Base-by-base conservation (phyloP, 176 grass and related monocot genomes). In the Triticum turgidum region DNA sequence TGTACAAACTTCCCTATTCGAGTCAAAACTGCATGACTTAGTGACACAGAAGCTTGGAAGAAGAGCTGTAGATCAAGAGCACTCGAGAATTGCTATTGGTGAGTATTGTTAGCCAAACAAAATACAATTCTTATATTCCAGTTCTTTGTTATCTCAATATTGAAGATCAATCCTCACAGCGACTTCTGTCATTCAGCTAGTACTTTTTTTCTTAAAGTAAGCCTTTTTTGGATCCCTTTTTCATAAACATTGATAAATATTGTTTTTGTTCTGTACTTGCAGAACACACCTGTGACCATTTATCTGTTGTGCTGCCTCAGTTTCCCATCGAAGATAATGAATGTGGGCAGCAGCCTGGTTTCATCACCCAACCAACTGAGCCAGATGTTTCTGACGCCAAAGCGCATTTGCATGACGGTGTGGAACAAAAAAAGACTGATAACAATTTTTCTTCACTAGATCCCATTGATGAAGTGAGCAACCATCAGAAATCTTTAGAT, bases 11-110 rank as follows among this genome's bases (percentile, higher is more conserved):
- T 84, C 37, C 41, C 56, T 30, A 58, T 21, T 35, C 37, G 64
- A 72, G 9, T 38, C 51, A 22, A 61, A 35, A 87, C 25, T 61
- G 59, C 56, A 88, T 45, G 64, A 70, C 9, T 33, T 66, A 61
- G 11, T 0, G 61, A 30, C 22, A 27, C 37, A 54, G 15, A 38
- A 54, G 27, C 18, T 62, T 51, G 52, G 68, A 37, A 80, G 54
- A 22, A 22, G 42, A 42, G 39, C 3, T 87, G 3, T 51, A 68
- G 75, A 88, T 52, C 45, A 72, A 9, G 78, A 86, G 7, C 63
- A 82, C 37, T 72, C 37, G 9, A 83, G 65, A 88, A 74, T 78
- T 76, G 30, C 37, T 52, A 32, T 30, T 67, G 76, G 93, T 95
- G 58, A 86, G 89, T 81, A 64, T 7, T 79, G 14, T 44, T 44